A percentile compares a stretch with the other conserved stretches of the same genome.
Evolutionary conservation across 805 yeast species (phyloP).

Genomic region (Monosporozyma unispora): DNA sequence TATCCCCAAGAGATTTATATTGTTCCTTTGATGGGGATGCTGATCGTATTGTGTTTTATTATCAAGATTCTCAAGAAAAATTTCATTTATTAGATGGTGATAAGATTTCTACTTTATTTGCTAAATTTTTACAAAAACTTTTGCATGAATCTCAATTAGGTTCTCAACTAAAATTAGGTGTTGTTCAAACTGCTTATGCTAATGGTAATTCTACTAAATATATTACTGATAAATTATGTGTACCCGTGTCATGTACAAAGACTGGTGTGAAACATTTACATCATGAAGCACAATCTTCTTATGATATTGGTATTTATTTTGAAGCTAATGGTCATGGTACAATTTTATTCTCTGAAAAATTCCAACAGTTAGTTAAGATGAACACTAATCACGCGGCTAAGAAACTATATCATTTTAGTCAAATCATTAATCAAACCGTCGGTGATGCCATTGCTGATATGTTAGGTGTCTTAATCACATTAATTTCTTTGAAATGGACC

Average conservation of each 20-base stretch:
- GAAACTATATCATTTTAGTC: slow-evolving; percentile 51
- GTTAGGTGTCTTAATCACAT: slow-evolving; percentile 61
- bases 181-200: slow-evolving; percentile 96
- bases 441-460: slow-evolving; percentile 97
- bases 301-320: slow-evolving; percentile 87
- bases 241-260: slow-evolving; percentile 82
- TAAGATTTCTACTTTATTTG: slow-evolving; percentile 79
- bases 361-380: slow-evolving; percentile 34
- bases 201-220: slow-evolving; percentile 84
- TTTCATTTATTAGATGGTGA: slow-evolving; percentile 82
- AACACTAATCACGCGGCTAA: slow-evolving; percentile 32
- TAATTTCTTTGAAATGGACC: slow-evolving; percentile 44
- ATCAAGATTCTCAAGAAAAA: slow-evolving; percentile 28
- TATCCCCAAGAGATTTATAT: slow-evolving; percentile 36
- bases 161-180: slow-evolving; percentile 49
- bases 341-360: slow-evolving; percentile 61
- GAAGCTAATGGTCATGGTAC: slow-evolving; percentile 99
- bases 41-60: slow-evolving; percentile 83
- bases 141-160: slow-evolving; percentile 37
- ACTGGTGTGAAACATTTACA: slow-evolving; percentile 97
- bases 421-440: slow-evolving; percentile 89
- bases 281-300: slow-evolving; percentile 72
- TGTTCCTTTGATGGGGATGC: slow-evolving; percentile 97
- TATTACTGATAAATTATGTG: slow-evolving; percentile 46
- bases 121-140: slow-evolving; percentile 51